phyloP scores from a whole-genome alignment of 1,139 yeast species.

The Nakaseomyces glabratus region DNA sequence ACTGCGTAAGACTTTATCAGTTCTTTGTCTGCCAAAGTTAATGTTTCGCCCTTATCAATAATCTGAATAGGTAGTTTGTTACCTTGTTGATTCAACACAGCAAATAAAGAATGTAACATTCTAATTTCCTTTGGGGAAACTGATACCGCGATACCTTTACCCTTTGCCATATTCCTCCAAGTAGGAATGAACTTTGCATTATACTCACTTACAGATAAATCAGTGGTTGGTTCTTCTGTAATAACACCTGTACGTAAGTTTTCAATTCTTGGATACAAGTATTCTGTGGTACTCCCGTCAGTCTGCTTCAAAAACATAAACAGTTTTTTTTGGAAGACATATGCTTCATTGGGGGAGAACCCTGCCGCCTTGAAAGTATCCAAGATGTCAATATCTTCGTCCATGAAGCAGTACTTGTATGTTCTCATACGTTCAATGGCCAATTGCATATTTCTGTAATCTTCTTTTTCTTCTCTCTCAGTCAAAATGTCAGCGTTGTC shows the following conservation, averaged over 20 bases:
- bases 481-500: constrained; percentile 12
- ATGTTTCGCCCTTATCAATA: constrained; percentile 32
- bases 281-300: constrained; percentile 6
- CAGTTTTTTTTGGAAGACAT: constrained; percentile 15
- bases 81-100: constrained; percentile 38
- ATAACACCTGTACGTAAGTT: constrained; percentile 12
- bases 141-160: constrained; percentile 45
- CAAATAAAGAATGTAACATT: constrained; percentile 39
- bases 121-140: constrained; percentile 38
- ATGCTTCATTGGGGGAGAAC: neutral
- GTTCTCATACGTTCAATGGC: constrained; percentile 18
- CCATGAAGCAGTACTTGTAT: constrained; percentile 18
- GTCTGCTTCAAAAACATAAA: constrained; percentile 18
- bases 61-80: constrained; percentile 48
- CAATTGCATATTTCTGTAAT: constrained; percentile 13
- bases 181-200: constrained; percentile 14
- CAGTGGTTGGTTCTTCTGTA: constrained; percentile 8
- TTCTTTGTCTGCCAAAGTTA: constrained; percentile 14
- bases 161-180: constrained; percentile 32
- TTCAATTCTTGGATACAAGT: constrained; percentile 16
- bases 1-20: constrained; percentile 10
- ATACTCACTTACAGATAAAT: constrained; percentile 8
- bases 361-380: neutral
- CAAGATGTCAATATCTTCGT: neutral
- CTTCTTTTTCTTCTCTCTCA: constrained; percentile 12